A percentile compares a stretch with the other conserved stretches of the same genome.
phyloP scores from a whole-genome alignment of 768 basidiomycete genomes.

The Amanita rimosa region DNA sequence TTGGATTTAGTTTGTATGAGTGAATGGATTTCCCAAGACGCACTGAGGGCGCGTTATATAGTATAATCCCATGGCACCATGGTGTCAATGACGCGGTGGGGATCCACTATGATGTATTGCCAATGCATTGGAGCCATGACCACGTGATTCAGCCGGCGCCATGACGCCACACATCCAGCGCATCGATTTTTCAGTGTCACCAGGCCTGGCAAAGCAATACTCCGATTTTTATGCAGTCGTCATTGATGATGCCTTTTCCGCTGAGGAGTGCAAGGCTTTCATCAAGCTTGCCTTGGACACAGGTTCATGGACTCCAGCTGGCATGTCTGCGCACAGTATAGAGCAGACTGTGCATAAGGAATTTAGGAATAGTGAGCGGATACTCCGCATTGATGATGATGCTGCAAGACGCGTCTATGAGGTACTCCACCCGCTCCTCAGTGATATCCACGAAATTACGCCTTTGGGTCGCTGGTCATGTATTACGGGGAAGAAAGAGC shows the following conservation, averaged over 20 bases:
- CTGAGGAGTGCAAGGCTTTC: constrained; percentile 23
- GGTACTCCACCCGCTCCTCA: constrained; percentile 20
- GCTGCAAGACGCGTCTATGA: constrained; percentile 18
- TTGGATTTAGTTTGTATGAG: not conserved
- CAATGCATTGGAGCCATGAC: too few relatives aligned
- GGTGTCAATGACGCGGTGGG: not conserved
- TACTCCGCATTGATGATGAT: constrained; percentile 19
- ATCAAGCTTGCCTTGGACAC: constrained; percentile 17
- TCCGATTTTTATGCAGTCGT: constrained; percentile 23
- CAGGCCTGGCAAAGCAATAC: constrained; percentile 16
- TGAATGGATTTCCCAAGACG: too few relatives aligned
- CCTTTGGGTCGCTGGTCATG: constrained; percentile 19
- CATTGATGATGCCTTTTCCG: constrained; percentile 25
- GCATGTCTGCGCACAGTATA: constrained; percentile 13
- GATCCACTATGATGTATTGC: constrained; percentile 2
- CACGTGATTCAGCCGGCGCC: not conserved
- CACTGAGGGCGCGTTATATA: not conserved
- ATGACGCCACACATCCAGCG: constrained; percentile 4
- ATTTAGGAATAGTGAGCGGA: constrained; percentile 25
- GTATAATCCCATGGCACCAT: not conserved
- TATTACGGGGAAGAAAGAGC: constrained; percentile 19
- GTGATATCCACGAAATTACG: constrained; percentile 19
- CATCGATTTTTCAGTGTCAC: constrained; percentile 20
- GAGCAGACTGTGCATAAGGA: constrained; percentile 17
- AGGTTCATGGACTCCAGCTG: constrained; percentile 22